phyloP scores from a whole-genome alignment of 2,329 filamentous ascomycete species.

The Trichoderma sp. region DNA sequence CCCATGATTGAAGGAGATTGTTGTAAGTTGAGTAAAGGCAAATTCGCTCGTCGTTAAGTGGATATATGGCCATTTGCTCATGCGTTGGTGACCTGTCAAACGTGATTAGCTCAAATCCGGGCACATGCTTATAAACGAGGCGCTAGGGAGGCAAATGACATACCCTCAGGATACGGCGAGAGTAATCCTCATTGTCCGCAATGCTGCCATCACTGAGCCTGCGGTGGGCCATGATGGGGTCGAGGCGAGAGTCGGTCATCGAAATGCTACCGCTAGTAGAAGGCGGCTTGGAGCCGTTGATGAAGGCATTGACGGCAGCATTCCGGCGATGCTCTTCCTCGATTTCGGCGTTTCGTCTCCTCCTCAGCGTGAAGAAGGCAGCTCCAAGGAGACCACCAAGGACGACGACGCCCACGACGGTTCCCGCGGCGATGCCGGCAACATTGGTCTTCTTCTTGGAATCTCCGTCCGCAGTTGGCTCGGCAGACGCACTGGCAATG shows the following conservation, averaged over 20 bases:
- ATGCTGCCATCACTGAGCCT: slow-evolving; percentile 94
- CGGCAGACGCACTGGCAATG: slow-evolving; percentile 34
- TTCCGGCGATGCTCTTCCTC: slow-evolving; percentile 85
- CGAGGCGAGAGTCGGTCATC: slow-evolving; percentile 80
- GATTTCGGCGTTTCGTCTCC: slow-evolving; percentile 73
- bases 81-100: slow-evolving; percentile 60
- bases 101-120: slow-evolving; percentile 29
- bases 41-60: slow-evolving; percentile 29
- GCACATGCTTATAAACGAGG: slow-evolving; percentile 5
- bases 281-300: slow-evolving; percentile 64
- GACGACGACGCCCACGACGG: slow-evolving; percentile 79
- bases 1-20: slow-evolving; percentile 36
- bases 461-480: slow-evolving; percentile 33
- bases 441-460: slow-evolving; percentile 62
- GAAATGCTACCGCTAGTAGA: slow-evolving; percentile 66
- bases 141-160: slow-evolving; percentile 37
- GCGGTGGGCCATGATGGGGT: slow-evolving; percentile 80
- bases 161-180: slow-evolving; percentile 92
- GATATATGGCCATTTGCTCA: slow-evolving; percentile 46
- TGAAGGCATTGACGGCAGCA: slow-evolving; percentile 76
- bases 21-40: slow-evolving; percentile 29
- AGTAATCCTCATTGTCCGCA: slow-evolving; percentile 96
- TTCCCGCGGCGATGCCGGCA: slow-evolving; percentile 84
- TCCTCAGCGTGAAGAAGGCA: slow-evolving; percentile 72
- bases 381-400: slow-evolving; percentile 68